A percentile compares a stretch with the other conserved stretches of the same genome.
Conservation (phyloP, 805 yeast species). For the Isabelozyma pseudorhagii region DNA sequence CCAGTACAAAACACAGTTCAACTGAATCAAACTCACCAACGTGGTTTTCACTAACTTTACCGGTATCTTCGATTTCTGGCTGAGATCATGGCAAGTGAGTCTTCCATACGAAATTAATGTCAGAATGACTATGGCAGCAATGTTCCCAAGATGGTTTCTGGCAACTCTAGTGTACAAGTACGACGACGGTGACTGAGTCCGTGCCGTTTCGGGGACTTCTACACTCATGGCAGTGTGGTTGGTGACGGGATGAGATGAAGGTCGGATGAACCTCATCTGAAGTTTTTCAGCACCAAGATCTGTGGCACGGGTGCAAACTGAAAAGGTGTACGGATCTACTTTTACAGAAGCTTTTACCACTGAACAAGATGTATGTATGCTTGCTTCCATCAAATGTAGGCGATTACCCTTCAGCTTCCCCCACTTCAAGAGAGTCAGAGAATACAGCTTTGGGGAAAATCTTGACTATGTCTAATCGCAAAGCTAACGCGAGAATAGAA, state of each 20-base stretch:
- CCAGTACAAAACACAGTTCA: constrained; percentile 72
- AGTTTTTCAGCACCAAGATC: not conserved
- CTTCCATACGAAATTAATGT: constrained; percentile 67
- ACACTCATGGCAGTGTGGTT: constrained; percentile 12
- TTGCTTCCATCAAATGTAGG: too few species aligned
- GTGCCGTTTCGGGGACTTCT: constrained; percentile 20
- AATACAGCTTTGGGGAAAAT: too few species aligned
- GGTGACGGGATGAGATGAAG: not conserved
- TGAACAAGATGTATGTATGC: too few species aligned
- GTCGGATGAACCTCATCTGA: not conserved
- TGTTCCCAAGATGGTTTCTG: constrained; percentile 63
- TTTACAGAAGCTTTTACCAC: too few species aligned
- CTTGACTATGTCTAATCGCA: too few species aligned
- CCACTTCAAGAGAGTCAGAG: too few species aligned
- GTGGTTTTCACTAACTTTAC: constrained; percentile 54
- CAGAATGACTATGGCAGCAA: constrained; percentile 63
- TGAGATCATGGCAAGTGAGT: constrained; percentile 53
- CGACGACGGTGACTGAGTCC: constrained; percentile 62
- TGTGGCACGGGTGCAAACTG: not conserved
- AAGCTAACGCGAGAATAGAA: too few species aligned
- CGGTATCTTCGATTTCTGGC: constrained; percentile 45
- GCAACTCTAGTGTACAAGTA: constrained; percentile 54
- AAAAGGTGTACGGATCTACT: not conserved
- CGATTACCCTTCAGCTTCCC: too few species aligned
- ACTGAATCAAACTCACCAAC: constrained; percentile 74